Base-by-base conservation (phyloP, 75 land plant genomes). In the Picea sitchensis region DNA sequence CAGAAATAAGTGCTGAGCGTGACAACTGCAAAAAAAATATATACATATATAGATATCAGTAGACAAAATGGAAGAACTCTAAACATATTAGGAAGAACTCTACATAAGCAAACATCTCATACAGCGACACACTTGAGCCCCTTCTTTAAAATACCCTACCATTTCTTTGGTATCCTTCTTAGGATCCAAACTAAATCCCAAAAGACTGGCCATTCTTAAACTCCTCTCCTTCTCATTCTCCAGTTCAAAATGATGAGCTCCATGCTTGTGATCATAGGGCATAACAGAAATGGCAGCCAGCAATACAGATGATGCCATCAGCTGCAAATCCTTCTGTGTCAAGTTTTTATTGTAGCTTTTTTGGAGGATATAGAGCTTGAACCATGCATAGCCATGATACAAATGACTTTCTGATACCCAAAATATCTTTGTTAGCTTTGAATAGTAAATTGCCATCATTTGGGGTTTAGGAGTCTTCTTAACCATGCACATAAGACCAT, bases 341-440 rank as follows among this genome's bases (percentile, higher is more conserved):
- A 96, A 75, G 64, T 96, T 96, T 85, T 96, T 96, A 57, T 96
- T 94, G 59, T 89, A 92, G 80, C 87, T 91, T 80, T 96, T 96
- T 81, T 91, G 95, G 13, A 96, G 84, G 14, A 83, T 78, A 65
- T 92, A 96, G 44, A 94, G 93, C 84, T 96, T 96, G 75, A 91
- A 85, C 99, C 99, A 96, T 72, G 99, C 96, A 83, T 92, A 96
- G 58, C 93, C 99, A 86, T 96, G 99, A 75, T 92, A 92, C 6
- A 96, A 86, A 82, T 92, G 93, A 78, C 91, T 91, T 0, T 87
- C 82, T 21, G 99, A 89, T 61, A 92, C 84, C 95, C 93, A 87
- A 77, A 94, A 96, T 59, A 96, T 94, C 65, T 94, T 94, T 31
- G 96, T 92, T 51, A 96, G 41, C 84, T 96, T 96, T 26, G 98